phyloP scores from a whole-genome alignment of 2,329 filamentous ascomycete genomes.

The Samsoniella hepiali region DNA sequence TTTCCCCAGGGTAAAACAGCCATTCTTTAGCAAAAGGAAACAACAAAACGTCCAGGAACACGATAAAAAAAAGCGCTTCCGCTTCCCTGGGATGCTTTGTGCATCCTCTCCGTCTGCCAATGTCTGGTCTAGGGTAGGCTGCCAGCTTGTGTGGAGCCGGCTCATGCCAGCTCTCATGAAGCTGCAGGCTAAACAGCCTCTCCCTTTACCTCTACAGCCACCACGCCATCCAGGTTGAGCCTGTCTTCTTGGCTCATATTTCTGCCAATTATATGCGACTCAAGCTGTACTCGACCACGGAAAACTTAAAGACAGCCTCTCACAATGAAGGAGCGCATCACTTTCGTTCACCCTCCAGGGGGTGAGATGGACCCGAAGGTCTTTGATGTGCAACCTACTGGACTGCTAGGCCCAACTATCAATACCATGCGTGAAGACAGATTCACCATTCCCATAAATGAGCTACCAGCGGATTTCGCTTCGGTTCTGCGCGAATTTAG shows the following conservation, averaged over 20 bases:
- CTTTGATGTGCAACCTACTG: constrained; percentile 54
- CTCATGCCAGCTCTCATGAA: constrained; percentile 6
- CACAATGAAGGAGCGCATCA: constrained; percentile 72
- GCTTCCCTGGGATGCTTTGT: neutral
- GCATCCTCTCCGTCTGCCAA: neutral
- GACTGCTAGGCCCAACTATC: constrained; percentile 55
- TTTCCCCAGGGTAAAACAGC: no score
- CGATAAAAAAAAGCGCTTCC: no score
- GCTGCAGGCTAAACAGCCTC: neutral
- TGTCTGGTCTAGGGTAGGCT: constrained; percentile 1
- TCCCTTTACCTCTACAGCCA: neutral
- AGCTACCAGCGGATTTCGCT: constrained; percentile 68
- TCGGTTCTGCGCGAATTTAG: constrained; percentile 60
- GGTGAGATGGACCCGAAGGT: constrained; percentile 61
- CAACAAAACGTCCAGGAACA: no score
- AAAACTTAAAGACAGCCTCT: neutral
- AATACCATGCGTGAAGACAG: constrained; percentile 74
- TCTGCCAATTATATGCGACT: neutral
- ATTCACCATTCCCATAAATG: constrained; percentile 67
- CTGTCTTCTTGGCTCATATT: neutral
- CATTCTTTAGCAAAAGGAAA: no score
- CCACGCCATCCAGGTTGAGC: neutral
- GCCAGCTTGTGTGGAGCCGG: constrained; percentile 3
- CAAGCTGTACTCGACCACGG: neutral
- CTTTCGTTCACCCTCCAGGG: constrained; percentile 68